phyloP scores from a whole-genome alignment of 116 monocot genomes.

The Dioscorea cayenensis region DNA sequence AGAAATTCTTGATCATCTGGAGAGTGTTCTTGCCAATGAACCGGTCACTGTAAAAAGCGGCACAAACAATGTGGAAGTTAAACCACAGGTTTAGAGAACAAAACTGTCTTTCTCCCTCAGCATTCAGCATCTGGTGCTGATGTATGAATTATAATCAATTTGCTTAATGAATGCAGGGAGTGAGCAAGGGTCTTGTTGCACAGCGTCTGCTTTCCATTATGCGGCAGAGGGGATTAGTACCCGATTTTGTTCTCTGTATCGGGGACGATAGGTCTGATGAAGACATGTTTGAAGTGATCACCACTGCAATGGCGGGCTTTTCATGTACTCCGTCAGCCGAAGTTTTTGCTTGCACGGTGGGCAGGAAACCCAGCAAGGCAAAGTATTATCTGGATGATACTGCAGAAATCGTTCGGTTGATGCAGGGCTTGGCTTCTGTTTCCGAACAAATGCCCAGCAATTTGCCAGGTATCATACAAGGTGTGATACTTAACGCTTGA shows the following conservation, averaged over 20 bases:
- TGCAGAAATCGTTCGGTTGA: slow-evolving; percentile 64
- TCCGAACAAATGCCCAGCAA: slow-evolving; percentile 28
- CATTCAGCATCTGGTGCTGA: no score
- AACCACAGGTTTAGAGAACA: slow-evolving; percentile 57
- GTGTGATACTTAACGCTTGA: no score
- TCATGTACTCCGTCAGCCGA: slow-evolving; percentile 38
- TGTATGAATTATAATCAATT: no score
- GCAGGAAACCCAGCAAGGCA: slow-evolving; percentile 82
- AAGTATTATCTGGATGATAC: slow-evolving; percentile 85
- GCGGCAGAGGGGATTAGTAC: slow-evolving; percentile 35
- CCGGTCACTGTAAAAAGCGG: slow-evolving; percentile 82
- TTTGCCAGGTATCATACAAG: background rate
- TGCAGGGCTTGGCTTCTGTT: slow-evolving; percentile 66
- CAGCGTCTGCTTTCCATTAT: slow-evolving; percentile 50
- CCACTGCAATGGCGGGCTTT: slow-evolving; percentile 20
- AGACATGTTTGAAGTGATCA: slow-evolving; percentile 86
- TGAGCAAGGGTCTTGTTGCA: slow-evolving; percentile 80
- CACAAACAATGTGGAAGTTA: slow-evolving; percentile 61
- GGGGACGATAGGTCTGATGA: slow-evolving; percentile 87
- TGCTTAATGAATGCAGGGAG: slow-evolving; percentile 38
- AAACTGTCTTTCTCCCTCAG: no score
- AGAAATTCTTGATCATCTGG: slow-evolving; percentile 83
- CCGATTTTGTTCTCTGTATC: slow-evolving; percentile 74
- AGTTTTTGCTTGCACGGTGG: slow-evolving; percentile 85
- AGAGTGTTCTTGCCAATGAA: slow-evolving; percentile 88